Conservation (phyloP, 169 alveolate species). For the Plasmodium relictum region DNA sequence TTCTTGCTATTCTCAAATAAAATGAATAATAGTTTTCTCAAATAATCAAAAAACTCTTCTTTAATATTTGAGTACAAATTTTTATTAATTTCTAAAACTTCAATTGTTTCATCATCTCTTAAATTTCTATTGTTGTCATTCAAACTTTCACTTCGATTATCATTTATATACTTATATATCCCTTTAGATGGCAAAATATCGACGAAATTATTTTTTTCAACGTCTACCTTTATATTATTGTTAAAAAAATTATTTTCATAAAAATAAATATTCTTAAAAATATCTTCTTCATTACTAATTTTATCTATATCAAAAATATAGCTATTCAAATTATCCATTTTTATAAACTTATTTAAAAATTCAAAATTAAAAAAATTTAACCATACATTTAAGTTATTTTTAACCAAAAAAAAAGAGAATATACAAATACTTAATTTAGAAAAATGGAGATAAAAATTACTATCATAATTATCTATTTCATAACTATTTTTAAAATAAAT, state of each 20-base stretch:
- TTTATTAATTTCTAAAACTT: slow-evolving; percentile 5
- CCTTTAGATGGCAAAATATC: not conserved
- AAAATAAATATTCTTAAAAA: slow-evolving; percentile 6
- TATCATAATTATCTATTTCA: slow-evolving; percentile 54
- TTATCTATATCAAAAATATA: slow-evolving; percentile 29
- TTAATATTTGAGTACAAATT: not conserved
- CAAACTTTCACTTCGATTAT: too few species aligned
- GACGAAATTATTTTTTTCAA: not conserved
- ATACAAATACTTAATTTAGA: slow-evolving; percentile 42
- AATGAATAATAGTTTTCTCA: slow-evolving; percentile 42
- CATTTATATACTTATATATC: not conserved
- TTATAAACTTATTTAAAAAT: slow-evolving; percentile 27
- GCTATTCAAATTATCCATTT: slow-evolving; percentile 13
- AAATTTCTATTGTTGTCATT: too few species aligned
- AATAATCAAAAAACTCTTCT: slow-evolving; percentile 9
- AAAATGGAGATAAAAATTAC: slow-evolving; percentile 35
- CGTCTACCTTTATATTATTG: not conserved
- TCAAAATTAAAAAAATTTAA: slow-evolving; percentile 51
- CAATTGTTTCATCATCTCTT: too few species aligned
- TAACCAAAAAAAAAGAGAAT: slow-evolving; percentile 31
- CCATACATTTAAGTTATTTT: slow-evolving; percentile 37
- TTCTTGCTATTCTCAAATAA: slow-evolving; percentile 19
- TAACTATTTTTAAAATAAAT: slow-evolving; percentile 36
- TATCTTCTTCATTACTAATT: slow-evolving; percentile 18
- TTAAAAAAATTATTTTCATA: not conserved